These are phyloP conservation scores for Alternaria conjuncta DNA, from an alignment of 2,329 filamentous ascomycete species.

Conservation along the genomic window DNA sequence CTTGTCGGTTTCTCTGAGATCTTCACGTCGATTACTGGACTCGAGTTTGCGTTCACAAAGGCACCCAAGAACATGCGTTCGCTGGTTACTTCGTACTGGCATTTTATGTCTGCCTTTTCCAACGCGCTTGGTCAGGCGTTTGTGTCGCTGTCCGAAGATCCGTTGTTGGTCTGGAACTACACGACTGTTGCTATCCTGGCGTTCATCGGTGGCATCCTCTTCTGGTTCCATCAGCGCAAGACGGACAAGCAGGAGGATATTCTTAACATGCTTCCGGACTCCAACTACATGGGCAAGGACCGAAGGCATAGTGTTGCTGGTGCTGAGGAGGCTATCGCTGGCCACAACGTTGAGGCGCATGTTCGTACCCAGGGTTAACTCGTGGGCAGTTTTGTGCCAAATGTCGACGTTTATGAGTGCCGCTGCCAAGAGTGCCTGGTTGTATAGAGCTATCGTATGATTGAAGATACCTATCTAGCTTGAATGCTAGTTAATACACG, in stretches of 20 bases:
- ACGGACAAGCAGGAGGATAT: constrained; percentile 72
- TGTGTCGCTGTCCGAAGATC: constrained; percentile 66
- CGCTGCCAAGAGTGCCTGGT: not conserved
- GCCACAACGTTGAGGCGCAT: not conserved
- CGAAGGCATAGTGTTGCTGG: constrained; percentile 30
- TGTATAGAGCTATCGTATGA: not conserved
- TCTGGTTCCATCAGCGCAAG: constrained; percentile 72
- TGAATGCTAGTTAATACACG: not conserved
- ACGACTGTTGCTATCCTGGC: constrained; percentile 67
- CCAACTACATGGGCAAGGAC: constrained; percentile 42
- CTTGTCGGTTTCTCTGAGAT: constrained; percentile 65
- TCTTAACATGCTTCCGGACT: constrained; percentile 65
- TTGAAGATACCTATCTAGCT: constrained; percentile 3
- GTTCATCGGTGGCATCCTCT: constrained; percentile 65
- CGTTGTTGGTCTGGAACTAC: constrained; percentile 76
- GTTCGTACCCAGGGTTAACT: not conserved
- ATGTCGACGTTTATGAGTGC: not conserved
- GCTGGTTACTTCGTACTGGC: constrained; percentile 71
- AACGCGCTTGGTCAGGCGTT: constrained; percentile 74
- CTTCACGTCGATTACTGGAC: constrained; percentile 65
- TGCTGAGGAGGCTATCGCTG: constrained; percentile 19
- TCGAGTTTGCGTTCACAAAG: constrained; percentile 80
- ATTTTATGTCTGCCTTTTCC: constrained; percentile 74
- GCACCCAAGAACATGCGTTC: constrained; percentile 82
- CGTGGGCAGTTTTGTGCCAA: not conserved